Base-by-base conservation (phyloP, 202 grass and related monocot species). In the Digitaria exilis region DNA sequence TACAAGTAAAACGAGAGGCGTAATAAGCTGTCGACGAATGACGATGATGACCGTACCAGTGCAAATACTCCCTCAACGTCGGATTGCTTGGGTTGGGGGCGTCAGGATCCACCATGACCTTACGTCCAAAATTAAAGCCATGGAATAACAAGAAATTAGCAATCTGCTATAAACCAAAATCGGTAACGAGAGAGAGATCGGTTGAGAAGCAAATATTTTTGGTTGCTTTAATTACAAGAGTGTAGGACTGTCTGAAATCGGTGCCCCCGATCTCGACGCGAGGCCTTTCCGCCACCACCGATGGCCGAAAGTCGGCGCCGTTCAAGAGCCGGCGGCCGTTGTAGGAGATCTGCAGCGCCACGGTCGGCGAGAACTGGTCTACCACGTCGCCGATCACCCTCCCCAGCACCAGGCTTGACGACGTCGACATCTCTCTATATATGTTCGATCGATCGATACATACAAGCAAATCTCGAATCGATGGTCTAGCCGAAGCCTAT, bases 61-160 rank as follows among this genome's bases (percentile, higher is more conserved):
- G 92, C 74, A 94, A 88, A 71, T 94, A 94, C 82, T 95, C 92
- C 69, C 71, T 87, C 64, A 88, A n/a, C 32, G 81, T 88, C 41
- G 92, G 92, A 56, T 86, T 86, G 78, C 87, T 90, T 5, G 89
- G 92, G 65, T 88, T 92, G 9, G 92, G 92, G 22, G 92, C 92
- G 83, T 92, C 92, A 32, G 92, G 92, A 78, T 94, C 87, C 46
- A 94, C 84, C 89, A 92, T 87, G 15, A 92, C 49, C 92, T 94
- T 83, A 3, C 15, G 76, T 32, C 19, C 9, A 76, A 21, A n/a
- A n/a, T n/a, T n/a, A n/a, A 57, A 78, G 11, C 11, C 59, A 78
- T 14, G 12, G 25, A 60, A 60, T 29, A 7, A 29, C n/a, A 60
- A 29, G 57, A 60, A 29, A 29, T 29, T 29, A 28, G 29, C 13